phyloP scores from a whole-genome alignment of 768 basidiomycete species.

The Leucogyrophana mollusca region DNA sequence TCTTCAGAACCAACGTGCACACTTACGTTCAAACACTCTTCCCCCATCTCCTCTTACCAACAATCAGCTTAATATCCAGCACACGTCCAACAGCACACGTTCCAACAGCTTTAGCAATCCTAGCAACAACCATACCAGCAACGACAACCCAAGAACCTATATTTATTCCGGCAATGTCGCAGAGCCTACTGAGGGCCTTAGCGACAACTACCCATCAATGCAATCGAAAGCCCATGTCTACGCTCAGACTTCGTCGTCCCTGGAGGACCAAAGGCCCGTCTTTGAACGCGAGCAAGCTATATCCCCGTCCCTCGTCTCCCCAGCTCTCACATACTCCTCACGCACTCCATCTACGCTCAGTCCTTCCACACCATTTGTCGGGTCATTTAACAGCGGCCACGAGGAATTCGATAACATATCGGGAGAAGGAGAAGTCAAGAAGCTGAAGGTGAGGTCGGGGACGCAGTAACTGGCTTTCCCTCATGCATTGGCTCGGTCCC shows the following conservation, averaged over 20 bases:
- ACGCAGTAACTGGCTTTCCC: slow-evolving; percentile 1
- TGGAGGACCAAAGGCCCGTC: slow-evolving; percentile 12
- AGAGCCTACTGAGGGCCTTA: no score
- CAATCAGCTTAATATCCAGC: slow-evolving; percentile 3
- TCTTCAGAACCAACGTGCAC: slow-evolving; percentile 2
- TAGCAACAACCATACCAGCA: slow-evolving; percentile 17
- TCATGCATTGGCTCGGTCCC: no score
- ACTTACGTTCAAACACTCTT: slow-evolving; percentile 3
- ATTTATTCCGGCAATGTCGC: slow-evolving; percentile 21
- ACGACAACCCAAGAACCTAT: slow-evolving; percentile 14
- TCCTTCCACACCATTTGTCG: slow-evolving; percentile 71
- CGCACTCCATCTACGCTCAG: slow-evolving; percentile 65
- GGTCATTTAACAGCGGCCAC: slow-evolving; percentile 42
- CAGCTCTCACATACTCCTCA: slow-evolving; percentile 67
- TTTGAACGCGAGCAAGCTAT: slow-evolving; percentile 29
- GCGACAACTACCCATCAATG: slow-evolving; percentile 7
- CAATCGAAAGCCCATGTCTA: slow-evolving; percentile 11
- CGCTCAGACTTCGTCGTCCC: slow-evolving; percentile 10
- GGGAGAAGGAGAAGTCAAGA: slow-evolving; percentile 19
- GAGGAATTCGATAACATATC: slow-evolving; percentile 29
- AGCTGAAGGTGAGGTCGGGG: slow-evolving; percentile 16
- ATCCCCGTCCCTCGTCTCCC: slow-evolving; percentile 61
- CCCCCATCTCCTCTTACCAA: slow-evolving; percentile 3
- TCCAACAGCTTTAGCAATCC: slow-evolving; percentile 23
- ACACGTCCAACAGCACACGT: slow-evolving; percentile 18